phyloP scores from a whole-genome alignment of 164 flowering plant genomes.

The Taxillus chinensis region DNA sequence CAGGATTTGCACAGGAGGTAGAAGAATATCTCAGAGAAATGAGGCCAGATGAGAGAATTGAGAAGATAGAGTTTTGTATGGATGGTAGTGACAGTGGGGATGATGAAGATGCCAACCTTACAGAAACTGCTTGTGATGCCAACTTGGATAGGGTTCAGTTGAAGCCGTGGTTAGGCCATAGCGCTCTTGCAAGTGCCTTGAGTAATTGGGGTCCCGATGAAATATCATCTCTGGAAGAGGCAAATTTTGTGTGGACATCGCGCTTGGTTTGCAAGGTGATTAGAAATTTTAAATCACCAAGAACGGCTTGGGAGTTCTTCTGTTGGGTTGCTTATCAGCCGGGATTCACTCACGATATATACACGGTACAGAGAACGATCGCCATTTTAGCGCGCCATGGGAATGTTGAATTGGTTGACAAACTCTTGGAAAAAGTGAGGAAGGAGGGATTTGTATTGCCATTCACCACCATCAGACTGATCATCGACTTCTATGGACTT shows the following conservation, averaged over 20 bases:
- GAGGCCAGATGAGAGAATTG: constrained; percentile 61
- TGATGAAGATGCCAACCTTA: constrained; percentile 17
- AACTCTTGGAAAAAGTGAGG: constrained; percentile 47
- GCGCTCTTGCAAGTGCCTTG: constrained; percentile 72
- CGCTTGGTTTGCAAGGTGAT: constrained; percentile 78
- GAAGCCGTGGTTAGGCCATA: constrained; percentile 90
- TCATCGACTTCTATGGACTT: constrained; percentile 70
- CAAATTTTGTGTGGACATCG: constrained; percentile 72
- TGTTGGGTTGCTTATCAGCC: constrained; percentile 88
- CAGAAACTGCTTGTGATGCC: constrained; percentile 1
- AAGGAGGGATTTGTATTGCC: constrained; percentile 59
- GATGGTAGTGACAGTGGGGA: constrained; percentile 30
- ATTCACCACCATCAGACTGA: constrained; percentile 51
- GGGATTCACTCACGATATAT: constrained; percentile 66
- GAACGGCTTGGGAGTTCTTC: constrained; percentile 31
- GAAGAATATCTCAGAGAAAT: constrained; percentile 44
- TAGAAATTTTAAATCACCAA: constrained; percentile 34
- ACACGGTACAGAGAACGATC: constrained; percentile 72
- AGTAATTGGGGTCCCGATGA: constrained; percentile 51
- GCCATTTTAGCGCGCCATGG: constrained; percentile 63
- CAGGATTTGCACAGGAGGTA: constrained; percentile 33
- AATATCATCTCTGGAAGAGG: constrained; percentile 53
- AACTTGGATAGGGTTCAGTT: constrained; percentile 24
- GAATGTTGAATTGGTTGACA: constrained; percentile 44
- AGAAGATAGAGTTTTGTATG: constrained; percentile 19